Percentiles rank a stretch among this genome's conserved stretches.
Conservation (phyloP, 1,284 basidiomycete species). For the Cutaneotrichosporon dermatis region DNA sequence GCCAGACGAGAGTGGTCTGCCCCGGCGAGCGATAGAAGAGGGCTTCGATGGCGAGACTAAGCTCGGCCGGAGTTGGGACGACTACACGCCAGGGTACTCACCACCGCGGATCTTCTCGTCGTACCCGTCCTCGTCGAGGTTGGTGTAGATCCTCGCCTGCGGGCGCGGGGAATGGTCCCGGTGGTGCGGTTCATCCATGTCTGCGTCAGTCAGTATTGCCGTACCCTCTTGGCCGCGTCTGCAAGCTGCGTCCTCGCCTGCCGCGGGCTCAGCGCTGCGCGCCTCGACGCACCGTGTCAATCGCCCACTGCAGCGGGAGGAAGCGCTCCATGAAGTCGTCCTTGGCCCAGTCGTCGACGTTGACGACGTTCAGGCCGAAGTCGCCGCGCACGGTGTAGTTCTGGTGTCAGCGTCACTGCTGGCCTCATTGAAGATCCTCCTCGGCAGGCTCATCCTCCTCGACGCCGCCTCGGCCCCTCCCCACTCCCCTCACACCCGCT, state of each 20-base stretch:
- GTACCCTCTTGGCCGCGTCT: background rate
- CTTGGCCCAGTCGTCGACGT: constrained; percentile 61
- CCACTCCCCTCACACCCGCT: no score
- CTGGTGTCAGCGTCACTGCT: constrained; percentile 20
- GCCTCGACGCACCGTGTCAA: constrained; percentile 58
- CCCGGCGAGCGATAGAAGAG: no score
- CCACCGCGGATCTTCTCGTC: constrained; percentile 57
- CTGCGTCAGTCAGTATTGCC: constrained; percentile 37
- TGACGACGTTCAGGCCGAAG: constrained; percentile 60
- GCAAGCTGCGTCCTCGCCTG: background rate
- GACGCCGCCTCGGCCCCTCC: no score
- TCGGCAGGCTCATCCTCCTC: no score
- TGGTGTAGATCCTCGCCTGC: constrained; percentile 66
- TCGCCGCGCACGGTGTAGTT: constrained; percentile 70
- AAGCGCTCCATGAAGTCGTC: constrained; percentile 63
- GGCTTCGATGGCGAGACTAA: no score
- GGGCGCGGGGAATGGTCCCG: constrained; percentile 55
- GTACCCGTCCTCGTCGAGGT: constrained; percentile 62
- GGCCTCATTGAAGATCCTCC: no score
- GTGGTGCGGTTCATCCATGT: constrained; percentile 65
- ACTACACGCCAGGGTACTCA: constrained; percentile 37
- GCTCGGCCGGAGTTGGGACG: no score
- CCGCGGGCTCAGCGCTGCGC: no score
- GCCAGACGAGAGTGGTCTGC: no score
- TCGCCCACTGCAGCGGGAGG: constrained; percentile 69